Percentiles rank a stretch among this genome's conserved stretches.
phyloP scores from a whole-genome alignment of 2,329 filamentous ascomycete genomes.

The Diplodia seriata region DNA sequence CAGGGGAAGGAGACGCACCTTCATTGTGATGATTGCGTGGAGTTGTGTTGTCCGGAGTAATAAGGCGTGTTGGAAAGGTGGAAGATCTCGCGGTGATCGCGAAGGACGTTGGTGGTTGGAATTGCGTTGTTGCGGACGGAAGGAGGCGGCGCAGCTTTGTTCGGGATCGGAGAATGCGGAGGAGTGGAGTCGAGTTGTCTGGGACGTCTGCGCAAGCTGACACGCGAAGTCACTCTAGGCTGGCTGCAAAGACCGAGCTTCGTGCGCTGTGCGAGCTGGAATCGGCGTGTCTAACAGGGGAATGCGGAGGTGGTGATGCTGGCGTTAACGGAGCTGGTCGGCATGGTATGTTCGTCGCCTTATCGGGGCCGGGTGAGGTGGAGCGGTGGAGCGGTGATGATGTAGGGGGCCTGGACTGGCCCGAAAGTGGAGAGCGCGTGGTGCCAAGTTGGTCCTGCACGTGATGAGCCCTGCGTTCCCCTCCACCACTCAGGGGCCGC shows the following conservation, averaged over 20 bases:
- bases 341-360: conserved; percentile 23
- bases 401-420: conserved; percentile 25
- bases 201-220: conserved; percentile 46
- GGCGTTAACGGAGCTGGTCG: conserved; percentile 8
- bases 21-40: conserved; percentile 42
- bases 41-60: conserved; percentile 7
- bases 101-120: conserved; percentile 2
- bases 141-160: conserved; percentile 26
- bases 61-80: conserved; percentile 29
- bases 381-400: conserved; percentile 25
- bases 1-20: conserved; percentile 41
- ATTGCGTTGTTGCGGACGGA: neutral
- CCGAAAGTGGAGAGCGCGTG: conserved; percentile 16
- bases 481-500: conserved; percentile 17
- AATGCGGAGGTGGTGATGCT: conserved; percentile 12
- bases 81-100: conserved; percentile 9
- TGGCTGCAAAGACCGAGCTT: conserved; percentile 51
- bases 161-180: conserved; percentile 24
- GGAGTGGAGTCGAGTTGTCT: conserved; percentile 34
- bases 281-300: conserved; percentile 5
- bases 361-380: conserved; percentile 19
- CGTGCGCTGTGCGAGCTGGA: conserved; percentile 45
- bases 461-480: conserved; percentile 12
- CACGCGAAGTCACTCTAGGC: conserved; percentile 49
- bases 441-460: conserved; percentile 13